These are phyloP conservation scores for Stephania yunnanensis DNA, from an alignment of 164 flowering plant species.

Conservation along the genomic window DNA sequence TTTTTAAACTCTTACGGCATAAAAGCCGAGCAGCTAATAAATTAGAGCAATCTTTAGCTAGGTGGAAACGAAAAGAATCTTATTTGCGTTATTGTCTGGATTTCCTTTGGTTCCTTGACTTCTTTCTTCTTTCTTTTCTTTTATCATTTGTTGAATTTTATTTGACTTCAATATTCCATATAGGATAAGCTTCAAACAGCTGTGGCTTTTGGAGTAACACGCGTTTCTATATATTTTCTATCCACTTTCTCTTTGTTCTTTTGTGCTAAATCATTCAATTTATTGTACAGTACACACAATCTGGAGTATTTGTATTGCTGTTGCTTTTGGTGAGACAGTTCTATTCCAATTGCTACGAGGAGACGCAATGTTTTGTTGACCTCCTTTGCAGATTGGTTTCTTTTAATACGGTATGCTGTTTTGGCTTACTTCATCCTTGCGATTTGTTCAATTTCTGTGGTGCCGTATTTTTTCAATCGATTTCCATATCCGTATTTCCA, in stretches of 20 bases:
- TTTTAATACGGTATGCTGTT: conserved; percentile 56
- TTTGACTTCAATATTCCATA: not conserved
- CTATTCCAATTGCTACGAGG: conserved; percentile 36
- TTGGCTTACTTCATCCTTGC: not conserved
- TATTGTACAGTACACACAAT: conserved; percentile 49
- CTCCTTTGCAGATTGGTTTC: conserved; percentile 59
- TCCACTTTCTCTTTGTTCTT: not conserved
- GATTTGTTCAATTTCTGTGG: not conserved
- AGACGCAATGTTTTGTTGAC: conserved; percentile 55
- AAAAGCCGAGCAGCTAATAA: too few relatives aligned
- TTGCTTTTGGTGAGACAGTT: conserved; percentile 54
- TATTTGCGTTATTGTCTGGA: too few relatives aligned
- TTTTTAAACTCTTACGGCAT: too few relatives aligned
- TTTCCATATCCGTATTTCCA: not conserved
- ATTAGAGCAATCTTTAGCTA: too few relatives aligned
- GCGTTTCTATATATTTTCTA: not conserved
- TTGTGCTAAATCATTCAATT: conserved; percentile 15
- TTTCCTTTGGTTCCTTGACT: too few relatives aligned
- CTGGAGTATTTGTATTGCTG: conserved; percentile 69
- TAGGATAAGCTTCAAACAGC: not conserved
- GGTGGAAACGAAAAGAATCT: too few relatives aligned
- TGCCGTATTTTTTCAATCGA: not conserved
- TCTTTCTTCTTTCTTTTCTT: too few relatives aligned
- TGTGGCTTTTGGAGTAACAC: not conserved
- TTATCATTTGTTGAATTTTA: not conserved